Conservation (phyloP, 1,139 yeast species). For the Suhomyces choctaworum region DNA sequence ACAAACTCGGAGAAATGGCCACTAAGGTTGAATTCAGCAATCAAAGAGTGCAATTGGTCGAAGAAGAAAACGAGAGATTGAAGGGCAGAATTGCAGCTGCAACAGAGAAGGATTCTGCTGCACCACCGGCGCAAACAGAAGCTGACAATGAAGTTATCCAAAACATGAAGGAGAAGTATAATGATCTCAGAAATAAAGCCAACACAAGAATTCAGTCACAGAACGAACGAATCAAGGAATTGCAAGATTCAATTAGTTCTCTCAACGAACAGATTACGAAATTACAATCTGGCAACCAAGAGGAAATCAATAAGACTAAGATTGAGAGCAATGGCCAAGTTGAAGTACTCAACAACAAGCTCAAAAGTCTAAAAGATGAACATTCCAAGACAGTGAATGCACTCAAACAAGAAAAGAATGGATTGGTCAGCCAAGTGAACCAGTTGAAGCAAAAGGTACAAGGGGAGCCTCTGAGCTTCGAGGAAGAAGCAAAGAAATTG, state of each 20-base stretch:
- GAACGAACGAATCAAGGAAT: conserved; percentile 25
- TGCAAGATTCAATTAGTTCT: conserved; percentile 23
- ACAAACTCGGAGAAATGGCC: conserved; percentile 23
- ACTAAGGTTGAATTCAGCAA: conserved; percentile 32
- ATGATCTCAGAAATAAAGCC: conserved; percentile 32
- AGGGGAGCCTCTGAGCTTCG: conserved; percentile 1
- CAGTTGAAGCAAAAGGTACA: conserved; percentile 11
- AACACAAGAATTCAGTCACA: conserved; percentile 22
- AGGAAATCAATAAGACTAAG: conserved; percentile 10
- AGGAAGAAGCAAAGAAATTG: conserved; percentile 15
- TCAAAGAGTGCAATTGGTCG: conserved; percentile 35
- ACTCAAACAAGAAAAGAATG: conserved; percentile 17
- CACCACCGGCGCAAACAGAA: conserved; percentile 2
- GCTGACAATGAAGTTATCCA: conserved; percentile 23
- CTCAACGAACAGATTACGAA: conserved; percentile 15
- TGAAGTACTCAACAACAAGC: conserved; percentile 9
- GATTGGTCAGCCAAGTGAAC: conserved; percentile 13
- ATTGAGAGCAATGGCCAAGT: conserved; percentile 3
- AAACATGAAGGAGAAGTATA: conserved; percentile 30
- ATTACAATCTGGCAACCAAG: conserved; percentile 12
- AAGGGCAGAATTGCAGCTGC: conserved; percentile 18
- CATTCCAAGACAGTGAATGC: conserved; percentile 11
- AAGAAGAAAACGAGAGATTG: conserved; percentile 42
- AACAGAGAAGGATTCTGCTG: neutral
- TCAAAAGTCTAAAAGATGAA: conserved; percentile 12